These are phyloP conservation scores for sweet orange (Citrus sinensis) DNA, from an alignment of 345 rosid species.

Conservation along the genomic window DNA sequence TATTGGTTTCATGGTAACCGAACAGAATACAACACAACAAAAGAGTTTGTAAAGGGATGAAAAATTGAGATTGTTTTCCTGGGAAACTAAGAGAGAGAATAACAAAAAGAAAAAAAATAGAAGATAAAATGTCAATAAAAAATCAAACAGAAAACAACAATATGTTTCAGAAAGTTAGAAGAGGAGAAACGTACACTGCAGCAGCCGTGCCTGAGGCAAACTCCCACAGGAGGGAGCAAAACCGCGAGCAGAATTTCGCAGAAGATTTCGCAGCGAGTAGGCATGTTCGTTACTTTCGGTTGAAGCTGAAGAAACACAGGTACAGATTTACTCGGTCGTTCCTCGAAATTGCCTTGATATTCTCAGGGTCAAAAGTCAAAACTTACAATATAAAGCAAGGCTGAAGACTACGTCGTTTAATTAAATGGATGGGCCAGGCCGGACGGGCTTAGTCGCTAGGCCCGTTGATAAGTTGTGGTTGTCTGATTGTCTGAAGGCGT, in stretches of 20 bases:
- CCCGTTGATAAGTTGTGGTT: too few species aligned
- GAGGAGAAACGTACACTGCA: conserved; percentile 28
- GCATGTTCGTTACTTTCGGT: conserved; percentile 24
- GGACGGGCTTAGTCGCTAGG: too few species aligned
- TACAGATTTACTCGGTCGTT: too few species aligned
- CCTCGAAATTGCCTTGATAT: too few species aligned
- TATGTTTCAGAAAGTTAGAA: not conserved
- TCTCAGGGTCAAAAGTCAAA: too few species aligned
- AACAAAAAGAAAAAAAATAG: not conserved
- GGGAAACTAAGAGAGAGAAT: not conserved
- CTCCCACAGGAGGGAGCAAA: conserved; percentile 46
- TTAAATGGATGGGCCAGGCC: too few species aligned
- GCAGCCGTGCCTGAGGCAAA: conserved; percentile 46
- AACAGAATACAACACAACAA: not conserved
- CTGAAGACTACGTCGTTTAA: too few species aligned
- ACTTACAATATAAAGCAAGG: too few species aligned
- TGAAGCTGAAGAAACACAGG: not conserved
- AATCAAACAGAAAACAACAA: not conserved
- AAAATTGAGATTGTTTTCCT: too few species aligned
- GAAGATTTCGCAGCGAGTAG: conserved; percentile 33
- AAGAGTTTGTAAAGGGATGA: not conserved
- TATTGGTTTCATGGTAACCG: not conserved
- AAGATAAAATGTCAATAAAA: not conserved
- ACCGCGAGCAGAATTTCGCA: conserved; percentile 45
- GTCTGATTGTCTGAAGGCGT: too few species aligned